Percentiles rank a stretch among this genome's conserved stretches.
phyloP scores from a whole-genome alignment of 148 eudicot genomes.

The Vaccinium macrocarpon region DNA sequence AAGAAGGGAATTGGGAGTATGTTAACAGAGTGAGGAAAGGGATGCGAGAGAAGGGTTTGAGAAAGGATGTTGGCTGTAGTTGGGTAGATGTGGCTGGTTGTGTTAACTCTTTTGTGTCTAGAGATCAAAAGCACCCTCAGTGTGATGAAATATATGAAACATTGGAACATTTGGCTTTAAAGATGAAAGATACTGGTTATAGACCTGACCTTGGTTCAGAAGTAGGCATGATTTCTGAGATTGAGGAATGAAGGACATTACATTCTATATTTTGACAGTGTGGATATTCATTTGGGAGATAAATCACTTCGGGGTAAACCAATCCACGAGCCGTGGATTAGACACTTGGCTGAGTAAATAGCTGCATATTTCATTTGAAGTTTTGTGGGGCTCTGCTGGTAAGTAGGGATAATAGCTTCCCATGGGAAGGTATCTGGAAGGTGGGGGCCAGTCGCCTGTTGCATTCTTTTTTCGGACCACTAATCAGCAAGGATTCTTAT shows the following conservation, averaged over 20 bases:
- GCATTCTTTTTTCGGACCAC: neutral
- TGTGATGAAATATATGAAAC: constrained; percentile 45
- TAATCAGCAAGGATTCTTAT: neutral
- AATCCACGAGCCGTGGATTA: neutral
- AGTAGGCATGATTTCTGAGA: constrained; percentile 12
- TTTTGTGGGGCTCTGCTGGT: neutral
- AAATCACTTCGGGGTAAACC: neutral
- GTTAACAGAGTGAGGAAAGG: constrained; percentile 52
- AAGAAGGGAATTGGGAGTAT: constrained; percentile 79
- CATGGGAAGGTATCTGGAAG: constrained; percentile 18
- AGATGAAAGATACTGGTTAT: constrained; percentile 45
- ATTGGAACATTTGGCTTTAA: constrained; percentile 39
- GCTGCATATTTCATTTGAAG: neutral
- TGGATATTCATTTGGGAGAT: constrained; percentile 8
- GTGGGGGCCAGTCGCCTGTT: constrained; percentile 9
- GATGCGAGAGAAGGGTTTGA: constrained; percentile 63
- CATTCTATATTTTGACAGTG: constrained; percentile 12
- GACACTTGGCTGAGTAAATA: constrained; percentile 5
- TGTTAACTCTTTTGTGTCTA: constrained; percentile 56
- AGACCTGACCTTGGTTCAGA: constrained; percentile 1
- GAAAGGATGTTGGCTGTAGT: constrained; percentile 76
- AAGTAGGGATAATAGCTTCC: neutral
- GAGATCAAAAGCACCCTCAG: constrained; percentile 58
- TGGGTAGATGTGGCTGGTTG: constrained; percentile 41
- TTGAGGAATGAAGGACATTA: constrained; percentile 8